phyloP scores from a whole-genome alignment of 192 early-diverging fungal species.

The Linnemannia elongata region DNA sequence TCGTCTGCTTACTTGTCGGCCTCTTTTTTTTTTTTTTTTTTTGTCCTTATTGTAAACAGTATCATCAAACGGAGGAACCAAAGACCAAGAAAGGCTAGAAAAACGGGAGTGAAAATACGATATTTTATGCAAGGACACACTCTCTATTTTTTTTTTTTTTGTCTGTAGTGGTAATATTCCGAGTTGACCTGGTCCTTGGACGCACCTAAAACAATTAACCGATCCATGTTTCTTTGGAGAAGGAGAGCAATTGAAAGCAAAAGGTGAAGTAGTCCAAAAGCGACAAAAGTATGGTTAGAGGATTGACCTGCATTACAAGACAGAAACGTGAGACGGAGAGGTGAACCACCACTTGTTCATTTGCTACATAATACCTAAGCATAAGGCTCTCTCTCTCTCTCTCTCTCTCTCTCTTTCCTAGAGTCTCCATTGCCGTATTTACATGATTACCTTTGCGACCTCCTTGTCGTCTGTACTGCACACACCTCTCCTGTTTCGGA shows the following conservation, averaged over 20 bases:
- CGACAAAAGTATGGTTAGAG: too few relatives aligned
- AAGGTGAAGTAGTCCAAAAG: too few relatives aligned
- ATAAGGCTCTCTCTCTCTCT: too few relatives aligned
- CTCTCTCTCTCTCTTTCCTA: too few relatives aligned
- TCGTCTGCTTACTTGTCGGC: background rate
- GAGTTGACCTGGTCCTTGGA: background rate
- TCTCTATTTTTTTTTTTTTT: background rate
- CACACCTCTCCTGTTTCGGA: background rate
- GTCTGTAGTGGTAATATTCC: background rate
- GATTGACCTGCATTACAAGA: too few relatives aligned
- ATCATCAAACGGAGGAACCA: background rate
- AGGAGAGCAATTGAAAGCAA: background rate
- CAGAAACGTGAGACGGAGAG: too few relatives aligned
- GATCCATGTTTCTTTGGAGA: background rate
- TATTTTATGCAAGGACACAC: background rate
- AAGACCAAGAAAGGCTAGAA: background rate
- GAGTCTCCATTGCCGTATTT: too few relatives aligned
- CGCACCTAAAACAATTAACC: constrained; percentile 3
- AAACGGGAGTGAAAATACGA: background rate
- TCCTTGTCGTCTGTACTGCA: too few relatives aligned
- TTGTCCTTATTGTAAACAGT: background rate
- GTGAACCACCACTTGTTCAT: too few relatives aligned
- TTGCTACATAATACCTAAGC: too few relatives aligned
- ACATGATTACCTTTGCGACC: too few relatives aligned
- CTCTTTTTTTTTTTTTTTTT: background rate